Evolutionary conservation across 768 basidiomycete genomes (phyloP), one percentile per base, ranked within the genome.

Genomic region (Mycena chlorophos): DNA sequence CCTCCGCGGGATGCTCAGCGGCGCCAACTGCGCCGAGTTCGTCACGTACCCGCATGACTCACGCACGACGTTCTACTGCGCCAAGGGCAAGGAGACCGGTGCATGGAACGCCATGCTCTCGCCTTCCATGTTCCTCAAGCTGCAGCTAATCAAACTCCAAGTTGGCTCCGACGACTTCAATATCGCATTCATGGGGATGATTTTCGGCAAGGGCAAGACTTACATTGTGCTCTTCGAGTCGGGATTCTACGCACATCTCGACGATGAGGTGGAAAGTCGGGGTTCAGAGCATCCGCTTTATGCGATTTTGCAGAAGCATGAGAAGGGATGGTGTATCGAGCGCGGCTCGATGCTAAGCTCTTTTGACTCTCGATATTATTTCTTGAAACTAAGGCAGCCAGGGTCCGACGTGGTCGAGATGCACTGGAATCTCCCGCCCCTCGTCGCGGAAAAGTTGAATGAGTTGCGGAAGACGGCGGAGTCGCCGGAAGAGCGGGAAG

Each of bases 311-410:
- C 5, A 10, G 13, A 23, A 60, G 19, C 47, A 42, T 30, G 19
- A 5, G 3, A 31, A 52, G 1, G 54, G 54, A 2, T 60, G 54
- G 54, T 55, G 54, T 42, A 55, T 60, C 46, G 54, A 56, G 14
- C 50, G 52, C 23, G 58, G 54, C 1, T 60, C 58, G 16, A 55
- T 50, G 5, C 23, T 60, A 31, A 55, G 58, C 23, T 60, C 46
- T 22, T 60, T 52, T 47, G 58, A 60, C 25, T 47, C 42, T 23
- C 29, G 20, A n/a, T 60, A 39, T 22, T 60, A 47, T 29, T 60
- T 31, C 46, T 46, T 60, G 19, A 51, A 56, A 27, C 56, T 60
- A 38, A 55, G 52, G 17, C 26, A 25, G 25, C 50, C 54, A 0
- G 55, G 55, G 1, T 14, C 19, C 25, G 52, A 17, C 45, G 4